Evolutionary conservation across 768 basidiomycete genomes (phyloP), one percentile per base, ranked within the genome.

Genomic region (Lentinus brumalis): DNA sequence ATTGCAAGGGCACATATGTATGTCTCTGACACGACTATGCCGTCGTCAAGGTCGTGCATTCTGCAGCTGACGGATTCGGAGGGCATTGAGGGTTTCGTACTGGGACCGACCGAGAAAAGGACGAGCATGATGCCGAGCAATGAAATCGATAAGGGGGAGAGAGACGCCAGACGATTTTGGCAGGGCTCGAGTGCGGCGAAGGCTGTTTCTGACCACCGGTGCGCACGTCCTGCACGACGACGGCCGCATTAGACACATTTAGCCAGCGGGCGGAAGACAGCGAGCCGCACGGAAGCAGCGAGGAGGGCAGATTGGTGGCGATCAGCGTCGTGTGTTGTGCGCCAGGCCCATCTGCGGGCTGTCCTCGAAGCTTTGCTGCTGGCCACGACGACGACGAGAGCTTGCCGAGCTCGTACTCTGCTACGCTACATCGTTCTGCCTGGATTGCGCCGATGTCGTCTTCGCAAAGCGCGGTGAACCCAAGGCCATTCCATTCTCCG

Each of bases 391-490:
- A 49, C 47, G 56, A 58, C 53, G 56, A 30, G 29, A 30, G 15
- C 41, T 30, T 50, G 30, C 26, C 55, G 32, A 30, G 31, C 46
- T 40, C 39, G 32, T 39, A 16, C 44, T 55, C 26, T 21, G 51
- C 39, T 10, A 41, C 44, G 26, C 47, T 45, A 40, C 53, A 55
- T 42, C 52, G 44, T 55, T 44, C 52, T 46, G 56, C 16, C 15
- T 39, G 38, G 32, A 44, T 38, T 52, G 49, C 53, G 63, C 56
- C 59, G 51, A 70, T 70, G 67, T 69, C 67, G 53, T 67, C 70
- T 38, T 69, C 81, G 56, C 81, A 80, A 66, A 77, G 78, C 70
- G 75, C 78, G 66, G 74, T 79, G 68, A 82, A 82, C 74, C 80
- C 75, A 54, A 73, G 73, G 61, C 68, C 66, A 55, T 77, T 79